A percentile compares a stretch with the other conserved stretches of the same genome.
Conservation (phyloP, 768 basidiomycete species). For the Auricularia sp. region DNA sequence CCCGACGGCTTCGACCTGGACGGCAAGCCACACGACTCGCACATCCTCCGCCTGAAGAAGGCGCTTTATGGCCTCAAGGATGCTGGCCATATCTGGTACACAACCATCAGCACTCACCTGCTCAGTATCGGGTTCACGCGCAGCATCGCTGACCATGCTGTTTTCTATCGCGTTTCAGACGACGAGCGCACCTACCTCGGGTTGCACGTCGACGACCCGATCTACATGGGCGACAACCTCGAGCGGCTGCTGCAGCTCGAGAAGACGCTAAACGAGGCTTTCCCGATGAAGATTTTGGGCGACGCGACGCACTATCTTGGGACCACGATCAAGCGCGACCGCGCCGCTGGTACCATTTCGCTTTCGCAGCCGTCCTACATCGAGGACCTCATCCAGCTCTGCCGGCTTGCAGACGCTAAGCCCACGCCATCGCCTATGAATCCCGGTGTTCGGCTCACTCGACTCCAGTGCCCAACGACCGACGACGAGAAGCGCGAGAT, state of each 20-base stretch:
- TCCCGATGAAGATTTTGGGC: slow-evolving; percentile 8
- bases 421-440: background rate
- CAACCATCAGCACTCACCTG: slow-evolving; percentile 22
- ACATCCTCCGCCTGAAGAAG: slow-evolving; percentile 14
- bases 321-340: slow-evolving; percentile 4
- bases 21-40: slow-evolving; percentile 4
- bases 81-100: slow-evolving; percentile 26
- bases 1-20: slow-evolving; percentile 20
- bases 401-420: no score
- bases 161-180: slow-evolving; percentile 18
- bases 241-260: background rate
- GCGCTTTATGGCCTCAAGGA: slow-evolving; percentile 32
- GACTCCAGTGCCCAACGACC: background rate
- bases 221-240: background rate
- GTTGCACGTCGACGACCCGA: slow-evolving; percentile 29
- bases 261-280: slow-evolving; percentile 1
- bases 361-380: slow-evolving; percentile 6
- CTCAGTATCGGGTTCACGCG: slow-evolving; percentile 22
- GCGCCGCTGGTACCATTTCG: slow-evolving; percentile 4
- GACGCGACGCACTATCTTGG: slow-evolving; percentile 10
- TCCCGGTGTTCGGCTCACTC: background rate
- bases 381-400: no score
- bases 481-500: slow-evolving; percentile 1
- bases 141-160: slow-evolving; percentile 22
- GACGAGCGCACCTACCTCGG: slow-evolving; percentile 16